Percentiles rank a stretch among this genome's conserved stretches.
These are phyloP conservation scores for Euphorbia corollata DNA, from an alignment of 441 rosid genomes.

Conservation along the genomic window DNA sequence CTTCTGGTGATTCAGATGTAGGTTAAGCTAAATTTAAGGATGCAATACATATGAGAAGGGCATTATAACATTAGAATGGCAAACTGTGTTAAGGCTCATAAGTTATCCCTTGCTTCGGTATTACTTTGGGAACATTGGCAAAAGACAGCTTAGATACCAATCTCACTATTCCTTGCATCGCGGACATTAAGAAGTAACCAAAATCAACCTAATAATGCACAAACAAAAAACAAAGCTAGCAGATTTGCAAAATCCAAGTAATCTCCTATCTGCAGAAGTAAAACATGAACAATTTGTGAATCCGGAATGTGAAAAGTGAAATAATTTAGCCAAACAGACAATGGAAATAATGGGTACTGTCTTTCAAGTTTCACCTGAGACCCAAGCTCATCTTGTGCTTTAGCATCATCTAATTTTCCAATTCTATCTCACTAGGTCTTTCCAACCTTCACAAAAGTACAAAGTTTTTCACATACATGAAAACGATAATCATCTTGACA, in stretches of 20 bases:
- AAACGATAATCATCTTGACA: not conserved
- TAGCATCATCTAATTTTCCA: conserved; percentile 38
- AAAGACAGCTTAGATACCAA: not conserved
- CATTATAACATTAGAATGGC: not conserved
- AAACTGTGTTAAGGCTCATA: no score
- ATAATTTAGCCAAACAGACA: not conserved
- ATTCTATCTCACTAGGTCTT: conserved; percentile 58
- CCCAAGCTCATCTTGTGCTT: no score
- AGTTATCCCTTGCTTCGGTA: no score
- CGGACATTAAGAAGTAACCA: not conserved
- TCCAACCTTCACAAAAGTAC: conserved; percentile 52
- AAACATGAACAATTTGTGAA: conserved; percentile 9
- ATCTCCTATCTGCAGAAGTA: conserved; percentile 65
- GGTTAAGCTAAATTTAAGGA: not conserved
- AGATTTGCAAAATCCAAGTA: conserved; percentile 82
- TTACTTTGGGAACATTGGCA: no score
- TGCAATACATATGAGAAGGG: not conserved
- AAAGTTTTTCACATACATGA: not conserved
- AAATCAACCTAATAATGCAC: conserved; percentile 6
- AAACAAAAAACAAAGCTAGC: not conserved
- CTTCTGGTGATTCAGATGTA: no score
- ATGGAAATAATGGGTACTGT: no score
- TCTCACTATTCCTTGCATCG: not conserved
- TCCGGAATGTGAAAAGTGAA: conserved; percentile 2
- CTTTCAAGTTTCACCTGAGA: no score